Conservation (phyloP, 2,329 filamentous ascomycete genomes). For the Aspergillus brasiliensis region DNA sequence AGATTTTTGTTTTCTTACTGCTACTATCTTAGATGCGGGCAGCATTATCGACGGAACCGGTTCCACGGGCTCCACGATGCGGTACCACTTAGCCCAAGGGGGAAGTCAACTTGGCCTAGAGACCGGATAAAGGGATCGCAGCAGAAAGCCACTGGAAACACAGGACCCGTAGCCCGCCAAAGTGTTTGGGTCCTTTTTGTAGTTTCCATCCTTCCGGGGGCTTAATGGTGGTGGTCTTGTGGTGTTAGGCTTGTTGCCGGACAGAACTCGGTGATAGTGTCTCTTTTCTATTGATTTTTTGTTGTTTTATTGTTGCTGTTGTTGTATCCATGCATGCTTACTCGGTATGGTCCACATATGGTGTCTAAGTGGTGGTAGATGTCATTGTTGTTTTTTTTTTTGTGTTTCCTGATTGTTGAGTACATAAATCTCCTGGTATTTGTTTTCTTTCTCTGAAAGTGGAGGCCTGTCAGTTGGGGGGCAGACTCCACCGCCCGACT, state of each 20-base stretch:
- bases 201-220: neutral
- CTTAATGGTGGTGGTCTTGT: neutral
- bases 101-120: conserved; percentile 10
- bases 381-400: too few species aligned
- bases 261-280: neutral
- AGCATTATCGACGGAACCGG: conserved; percentile 18
- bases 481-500: neutral
- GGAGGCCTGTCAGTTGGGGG: neutral
- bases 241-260: neutral
- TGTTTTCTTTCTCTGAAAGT: too few species aligned
- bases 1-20: neutral
- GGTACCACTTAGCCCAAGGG: conserved; percentile 25
- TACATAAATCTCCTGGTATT: too few species aligned
- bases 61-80: conserved; percentile 27
- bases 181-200: neutral
- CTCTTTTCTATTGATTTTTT: neutral
- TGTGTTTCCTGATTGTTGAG: too few species aligned
- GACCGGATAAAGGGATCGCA: neutral
- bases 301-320: neutral
- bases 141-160: neutral
- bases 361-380: too few species aligned
- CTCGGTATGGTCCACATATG: too few species aligned
- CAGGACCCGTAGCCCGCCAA: neutral
- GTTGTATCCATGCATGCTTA: too few species aligned
- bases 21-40: conserved; percentile 19